phyloP scores from a whole-genome alignment of 495 filamentous ascomycete species.

The Penicillium cinerascens region DNA sequence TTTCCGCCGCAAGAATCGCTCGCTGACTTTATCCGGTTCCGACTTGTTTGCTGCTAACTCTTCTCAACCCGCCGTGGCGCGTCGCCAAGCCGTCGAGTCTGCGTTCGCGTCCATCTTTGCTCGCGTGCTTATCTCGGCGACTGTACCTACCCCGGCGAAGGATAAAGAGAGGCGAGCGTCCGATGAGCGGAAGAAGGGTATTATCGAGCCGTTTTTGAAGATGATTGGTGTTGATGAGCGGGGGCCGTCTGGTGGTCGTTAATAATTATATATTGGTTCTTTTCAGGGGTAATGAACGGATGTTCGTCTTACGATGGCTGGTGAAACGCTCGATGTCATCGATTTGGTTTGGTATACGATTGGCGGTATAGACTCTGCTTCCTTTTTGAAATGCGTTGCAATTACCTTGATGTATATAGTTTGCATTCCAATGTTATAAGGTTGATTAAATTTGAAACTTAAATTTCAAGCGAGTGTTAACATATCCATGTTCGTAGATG shows the following conservation, averaged over 20 bases:
- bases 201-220: conserved; percentile 46
- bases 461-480: too few species aligned
- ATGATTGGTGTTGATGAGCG: conserved; percentile 39
- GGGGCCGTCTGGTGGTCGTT: conserved; percentile 37
- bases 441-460: too few species aligned
- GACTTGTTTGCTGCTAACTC: conserved; percentile 1
- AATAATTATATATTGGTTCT: conserved; percentile 1
- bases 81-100: conserved; percentile 37
- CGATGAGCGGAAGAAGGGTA: conserved; percentile 38
- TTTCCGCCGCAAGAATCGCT: conserved; percentile 31
- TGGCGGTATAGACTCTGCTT: not conserved
- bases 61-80: conserved; percentile 14
- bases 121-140: conserved; percentile 32
- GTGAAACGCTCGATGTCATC: too few species aligned
- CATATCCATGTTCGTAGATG: too few species aligned
- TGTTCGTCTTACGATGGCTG: not conserved
- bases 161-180: conserved; percentile 42
- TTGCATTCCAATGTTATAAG: not conserved
- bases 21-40: conserved; percentile 14
- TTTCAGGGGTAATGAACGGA: not conserved
- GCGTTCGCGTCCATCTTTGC: conserved; percentile 33
- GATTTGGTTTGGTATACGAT: not conserved
- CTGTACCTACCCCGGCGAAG: conserved; percentile 30
- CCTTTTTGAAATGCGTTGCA: not conserved
- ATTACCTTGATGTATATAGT: not conserved